A percentile compares a stretch with the other conserved stretches of the same genome.
These are phyloP conservation scores for Lippia alba DNA, from an alignment of 305 asterid genomes.

Conservation along the genomic window DNA sequence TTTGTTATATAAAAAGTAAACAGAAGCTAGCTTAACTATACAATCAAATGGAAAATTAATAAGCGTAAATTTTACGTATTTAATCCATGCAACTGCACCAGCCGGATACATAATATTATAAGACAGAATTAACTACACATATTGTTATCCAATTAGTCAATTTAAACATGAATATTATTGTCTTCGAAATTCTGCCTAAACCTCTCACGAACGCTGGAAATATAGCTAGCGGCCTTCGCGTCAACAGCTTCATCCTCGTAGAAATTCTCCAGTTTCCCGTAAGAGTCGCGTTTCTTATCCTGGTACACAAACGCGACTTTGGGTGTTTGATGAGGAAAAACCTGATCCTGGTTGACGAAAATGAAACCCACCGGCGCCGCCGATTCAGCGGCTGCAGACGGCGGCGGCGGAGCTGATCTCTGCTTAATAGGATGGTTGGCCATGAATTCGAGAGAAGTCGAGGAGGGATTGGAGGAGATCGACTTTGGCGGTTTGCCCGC, in stretches of 20 bases:
- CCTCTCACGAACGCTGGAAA: constrained; percentile 65
- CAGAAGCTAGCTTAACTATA: too few relatives aligned
- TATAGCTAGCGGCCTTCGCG: constrained; percentile 55
- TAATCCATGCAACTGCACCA: neutral
- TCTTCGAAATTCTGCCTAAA: constrained; percentile 44
- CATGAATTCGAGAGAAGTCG: constrained; percentile 19
- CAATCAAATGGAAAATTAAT: too few relatives aligned
- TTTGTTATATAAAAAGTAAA: too few relatives aligned
- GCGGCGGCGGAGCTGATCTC: constrained; percentile 15
- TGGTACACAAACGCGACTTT: constrained; percentile 43
- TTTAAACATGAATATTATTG: constrained; percentile 15
- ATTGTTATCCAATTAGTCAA: neutral
- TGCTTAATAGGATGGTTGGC: constrained; percentile 33
- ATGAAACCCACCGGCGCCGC: constrained; percentile 38
- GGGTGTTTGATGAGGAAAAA: constrained; percentile 47
- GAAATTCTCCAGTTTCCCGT: constrained; percentile 39
- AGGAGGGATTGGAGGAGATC: neutral
- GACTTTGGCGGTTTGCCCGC: constrained; percentile 37
- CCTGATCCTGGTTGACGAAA: constrained; percentile 58
- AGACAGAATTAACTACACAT: neutral
- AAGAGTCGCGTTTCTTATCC: constrained; percentile 31
- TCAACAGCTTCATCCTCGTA: constrained; percentile 62
- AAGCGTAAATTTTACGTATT: neutral
- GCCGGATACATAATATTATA: neutral
- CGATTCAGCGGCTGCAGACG: constrained; percentile 20